These are phyloP conservation scores for Alternaria conjuncta DNA, from an alignment of 2,329 filamentous ascomycete species.

Conservation along the genomic window DNA sequence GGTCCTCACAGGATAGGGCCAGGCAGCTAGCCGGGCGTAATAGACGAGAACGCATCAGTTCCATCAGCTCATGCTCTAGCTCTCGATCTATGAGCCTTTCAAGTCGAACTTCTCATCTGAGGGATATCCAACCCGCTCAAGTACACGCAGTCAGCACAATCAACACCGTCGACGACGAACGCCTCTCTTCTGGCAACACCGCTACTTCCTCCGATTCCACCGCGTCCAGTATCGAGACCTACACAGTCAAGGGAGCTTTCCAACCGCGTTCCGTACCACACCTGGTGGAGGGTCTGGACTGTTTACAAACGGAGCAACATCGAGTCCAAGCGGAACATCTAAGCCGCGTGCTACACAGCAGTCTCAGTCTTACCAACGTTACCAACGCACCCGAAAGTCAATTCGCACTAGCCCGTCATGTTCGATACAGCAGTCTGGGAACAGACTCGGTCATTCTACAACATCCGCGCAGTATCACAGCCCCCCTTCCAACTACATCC, in stretches of 20 bases:
- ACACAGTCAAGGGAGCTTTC: background rate
- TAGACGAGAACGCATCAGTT: constrained; percentile 34
- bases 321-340: constrained; percentile 31
- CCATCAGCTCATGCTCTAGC: constrained; percentile 22
- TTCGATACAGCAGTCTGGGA: constrained; percentile 14
- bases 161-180: background rate
- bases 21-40: constrained; percentile 43
- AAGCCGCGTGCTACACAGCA: constrained; percentile 32
- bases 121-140: background rate
- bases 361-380: constrained; percentile 2
- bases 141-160: background rate
- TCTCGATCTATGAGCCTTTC: constrained; percentile 23
- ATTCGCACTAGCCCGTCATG: constrained; percentile 1
- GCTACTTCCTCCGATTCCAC: background rate
- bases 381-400: constrained; percentile 1
- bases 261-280: background rate
- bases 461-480: constrained; percentile 18
- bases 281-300: background rate
- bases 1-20: constrained; percentile 43
- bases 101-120: constrained; percentile 14
- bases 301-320: constrained; percentile 20
- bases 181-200: background rate
- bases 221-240: background rate
- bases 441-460: constrained; percentile 5
- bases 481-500: background rate